phyloP scores from a whole-genome alignment of 805 yeast species.

The Scheffersomyces amazonensis region DNA sequence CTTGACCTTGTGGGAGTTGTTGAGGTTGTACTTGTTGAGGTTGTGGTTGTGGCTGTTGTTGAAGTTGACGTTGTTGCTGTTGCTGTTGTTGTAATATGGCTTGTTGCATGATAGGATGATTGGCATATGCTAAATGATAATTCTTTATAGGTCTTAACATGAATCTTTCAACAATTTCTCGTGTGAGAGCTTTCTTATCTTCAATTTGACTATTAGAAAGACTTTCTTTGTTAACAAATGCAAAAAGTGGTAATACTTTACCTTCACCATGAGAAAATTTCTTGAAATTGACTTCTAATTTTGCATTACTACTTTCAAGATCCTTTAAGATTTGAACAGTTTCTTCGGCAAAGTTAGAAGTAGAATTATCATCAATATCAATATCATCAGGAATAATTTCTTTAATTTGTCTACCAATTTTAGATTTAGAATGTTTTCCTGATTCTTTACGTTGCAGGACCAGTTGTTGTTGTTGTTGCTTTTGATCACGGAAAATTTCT shows the following conservation, averaged over 20 bases:
- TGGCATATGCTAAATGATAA: constrained; percentile 44
- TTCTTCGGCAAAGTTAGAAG: constrained; percentile 47
- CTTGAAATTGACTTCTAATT: constrained; percentile 37
- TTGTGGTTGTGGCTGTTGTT: constrained; percentile 20
- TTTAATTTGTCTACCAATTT: constrained; percentile 27
- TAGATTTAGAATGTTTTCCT: constrained; percentile 4
- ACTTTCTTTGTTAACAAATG: constrained; percentile 28
- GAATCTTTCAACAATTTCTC: constrained; percentile 39
- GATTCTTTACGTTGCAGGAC: constrained; percentile 23
- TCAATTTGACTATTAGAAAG: constrained; percentile 28
- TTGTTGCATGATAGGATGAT: constrained; percentile 38
- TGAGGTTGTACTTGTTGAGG: constrained; percentile 20
- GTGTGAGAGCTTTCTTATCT: constrained; percentile 34
- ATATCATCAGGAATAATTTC: constrained; percentile 47
- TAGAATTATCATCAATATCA: constrained; percentile 44
- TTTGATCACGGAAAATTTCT: constrained; percentile 39
- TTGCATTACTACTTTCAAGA: constrained; percentile 33
- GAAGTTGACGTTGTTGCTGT: constrained; percentile 29
- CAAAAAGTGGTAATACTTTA: constrained; percentile 44
- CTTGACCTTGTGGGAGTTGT: constrained; percentile 15
- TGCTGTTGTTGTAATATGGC: constrained; percentile 30
- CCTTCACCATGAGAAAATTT: constrained; percentile 8
- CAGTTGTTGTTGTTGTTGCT: constrained; percentile 25
- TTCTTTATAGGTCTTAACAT: constrained; percentile 41
- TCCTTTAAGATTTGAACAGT: constrained; percentile 40